These are phyloP conservation scores for Lasiosphaeria ovina DNA, from an alignment of 495 filamentous ascomycete genomes.

Conservation along the genomic window DNA sequence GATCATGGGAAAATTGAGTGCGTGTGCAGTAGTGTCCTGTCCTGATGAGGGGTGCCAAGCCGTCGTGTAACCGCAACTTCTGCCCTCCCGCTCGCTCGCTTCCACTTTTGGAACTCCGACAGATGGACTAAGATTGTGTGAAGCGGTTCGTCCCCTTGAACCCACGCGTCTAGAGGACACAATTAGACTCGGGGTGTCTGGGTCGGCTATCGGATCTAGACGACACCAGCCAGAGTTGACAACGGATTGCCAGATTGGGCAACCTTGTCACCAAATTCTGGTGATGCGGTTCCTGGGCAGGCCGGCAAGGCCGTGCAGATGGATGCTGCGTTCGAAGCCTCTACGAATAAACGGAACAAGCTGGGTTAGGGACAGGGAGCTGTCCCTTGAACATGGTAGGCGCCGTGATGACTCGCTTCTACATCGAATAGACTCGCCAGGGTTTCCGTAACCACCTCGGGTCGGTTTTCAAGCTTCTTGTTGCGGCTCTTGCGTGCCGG, in stretches of 20 bases:
- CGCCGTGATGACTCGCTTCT: neutral
- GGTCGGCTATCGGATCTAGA: neutral
- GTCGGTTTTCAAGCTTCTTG: neutral
- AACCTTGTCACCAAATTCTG: neutral
- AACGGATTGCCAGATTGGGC: neutral
- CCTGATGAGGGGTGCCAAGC: neutral
- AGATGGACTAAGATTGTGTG: neutral
- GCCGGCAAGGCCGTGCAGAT: neutral
- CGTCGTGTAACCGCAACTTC: neutral
- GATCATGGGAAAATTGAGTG: neutral
- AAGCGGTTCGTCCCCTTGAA: neutral
- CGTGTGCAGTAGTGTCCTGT: too few species aligned
- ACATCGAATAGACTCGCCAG: neutral
- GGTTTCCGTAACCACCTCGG: neutral
- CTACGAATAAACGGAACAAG: neutral
- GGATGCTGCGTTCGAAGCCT: neutral
- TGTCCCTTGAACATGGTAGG: neutral
- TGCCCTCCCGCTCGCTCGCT: neutral
- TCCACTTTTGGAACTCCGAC: neutral
- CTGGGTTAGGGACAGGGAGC: neutral
- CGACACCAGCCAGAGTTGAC: neutral
- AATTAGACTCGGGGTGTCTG: neutral
- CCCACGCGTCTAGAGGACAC: neutral
- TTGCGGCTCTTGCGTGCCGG: conserved; percentile 5
- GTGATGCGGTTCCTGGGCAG: too few species aligned